A percentile compares a stretch with the other conserved stretches of the same genome.
Conservation (phyloP, 1,284 basidiomycete species). For the Irpex sp. region DNA sequence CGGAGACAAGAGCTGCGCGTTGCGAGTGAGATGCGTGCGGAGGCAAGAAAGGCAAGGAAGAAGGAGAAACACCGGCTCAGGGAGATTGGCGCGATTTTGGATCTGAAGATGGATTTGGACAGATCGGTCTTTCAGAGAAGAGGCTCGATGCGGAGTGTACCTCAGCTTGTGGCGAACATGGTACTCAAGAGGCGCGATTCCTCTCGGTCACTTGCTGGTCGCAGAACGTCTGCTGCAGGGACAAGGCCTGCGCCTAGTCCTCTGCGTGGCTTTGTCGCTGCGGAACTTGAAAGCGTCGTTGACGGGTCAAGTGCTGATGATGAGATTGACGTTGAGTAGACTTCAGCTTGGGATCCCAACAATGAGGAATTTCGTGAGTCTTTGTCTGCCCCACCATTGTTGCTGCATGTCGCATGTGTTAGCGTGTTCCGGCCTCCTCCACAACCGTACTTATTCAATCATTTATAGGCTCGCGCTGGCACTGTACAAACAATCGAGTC, state of each 20-base stretch:
- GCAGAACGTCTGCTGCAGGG: slow-evolving; percentile 19
- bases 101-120: slow-evolving; percentile 38
- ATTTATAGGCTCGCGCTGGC: not conserved
- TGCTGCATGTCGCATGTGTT: not conserved
- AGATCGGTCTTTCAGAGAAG: not conserved
- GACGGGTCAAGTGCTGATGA: not conserved
- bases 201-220: slow-evolving; percentile 34
- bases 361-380: slow-evolving; percentile 1
- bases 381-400: not conserved
- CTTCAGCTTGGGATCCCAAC: not conserved
- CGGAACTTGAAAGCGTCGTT: not conserved
- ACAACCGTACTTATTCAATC: not conserved
- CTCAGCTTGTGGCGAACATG: slow-evolving; percentile 56
- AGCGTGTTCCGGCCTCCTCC: not conserved
- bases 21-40: slow-evolving; percentile 39
- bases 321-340: not conserved
- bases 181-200: slow-evolving; percentile 43
- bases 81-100: slow-evolving; percentile 47
- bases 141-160: slow-evolving; percentile 32
- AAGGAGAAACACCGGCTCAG: slow-evolving; percentile 47
- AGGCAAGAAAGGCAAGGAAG: slow-evolving; percentile 43
- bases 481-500: slow-evolving; percentile 1
- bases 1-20: slow-evolving; percentile 30
- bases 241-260: slow-evolving; percentile 22
- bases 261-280: slow-evolving; percentile 15